Conservation (phyloP, 2,329 filamentous ascomycete genomes). For the Remersonia thermophila region DNA sequence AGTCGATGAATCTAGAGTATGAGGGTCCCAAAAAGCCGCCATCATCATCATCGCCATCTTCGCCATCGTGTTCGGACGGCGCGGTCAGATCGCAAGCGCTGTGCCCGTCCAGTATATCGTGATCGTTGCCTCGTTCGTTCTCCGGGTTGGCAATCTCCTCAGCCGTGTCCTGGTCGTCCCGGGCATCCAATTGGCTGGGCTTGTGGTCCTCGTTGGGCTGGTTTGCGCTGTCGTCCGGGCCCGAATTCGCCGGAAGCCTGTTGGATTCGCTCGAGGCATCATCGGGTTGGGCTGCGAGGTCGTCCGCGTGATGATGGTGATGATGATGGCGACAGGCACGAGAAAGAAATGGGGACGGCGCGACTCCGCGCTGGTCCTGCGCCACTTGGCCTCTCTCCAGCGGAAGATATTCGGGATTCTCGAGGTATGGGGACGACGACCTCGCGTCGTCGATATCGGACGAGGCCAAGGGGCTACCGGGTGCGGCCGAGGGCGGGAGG, state of each 20-base stretch:
- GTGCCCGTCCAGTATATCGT: too few relatives aligned
- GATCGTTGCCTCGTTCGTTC: too few relatives aligned
- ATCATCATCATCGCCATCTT: conserved; percentile 47
- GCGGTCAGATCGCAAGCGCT: conserved; percentile 24
- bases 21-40: conserved; percentile 41
- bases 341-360: conserved; percentile 8
- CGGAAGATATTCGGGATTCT: conserved; percentile 24
- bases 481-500: conserved; percentile 23
- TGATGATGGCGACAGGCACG: conserved; percentile 27
- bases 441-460: conserved; percentile 23
- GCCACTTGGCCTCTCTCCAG: conserved; percentile 16
- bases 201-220: neutral
- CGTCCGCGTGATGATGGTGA: conserved; percentile 18
- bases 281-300: conserved; percentile 8
- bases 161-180: too few relatives aligned
- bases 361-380: conserved; percentile 22
- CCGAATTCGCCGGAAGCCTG: neutral
- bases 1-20: conserved; percentile 54
- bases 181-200: too few relatives aligned
- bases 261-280: conserved; percentile 3
- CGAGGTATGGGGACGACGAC: conserved; percentile 32
- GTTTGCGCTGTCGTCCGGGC: neutral
- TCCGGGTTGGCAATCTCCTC: too few relatives aligned
- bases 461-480: conserved; percentile 22
- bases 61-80: conserved; percentile 29